Conservation (phyloP, 2,329 filamentous ascomycete species). For the Calycina herbarum region DNA sequence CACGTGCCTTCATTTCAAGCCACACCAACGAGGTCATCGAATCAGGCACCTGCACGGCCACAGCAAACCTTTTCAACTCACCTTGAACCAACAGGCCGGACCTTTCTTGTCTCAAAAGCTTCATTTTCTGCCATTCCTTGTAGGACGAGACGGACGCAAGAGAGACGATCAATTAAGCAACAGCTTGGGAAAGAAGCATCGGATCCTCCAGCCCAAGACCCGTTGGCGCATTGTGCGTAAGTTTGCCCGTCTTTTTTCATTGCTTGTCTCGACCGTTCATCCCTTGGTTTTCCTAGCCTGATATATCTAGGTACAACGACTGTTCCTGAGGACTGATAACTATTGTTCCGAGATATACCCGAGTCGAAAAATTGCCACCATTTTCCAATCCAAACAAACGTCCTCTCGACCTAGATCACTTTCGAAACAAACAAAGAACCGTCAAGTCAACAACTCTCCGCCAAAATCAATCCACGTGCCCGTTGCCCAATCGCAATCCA, state of each 20-base stretch:
- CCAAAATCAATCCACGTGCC: neutral
- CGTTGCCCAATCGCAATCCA: neutral
- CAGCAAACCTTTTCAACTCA: neutral
- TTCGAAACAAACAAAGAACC: neutral
- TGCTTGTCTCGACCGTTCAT: neutral
- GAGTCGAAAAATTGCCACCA: neutral
- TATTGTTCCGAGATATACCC: too few species aligned
- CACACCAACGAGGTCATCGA: neutral
- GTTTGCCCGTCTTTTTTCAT: slow-evolving; percentile 6
- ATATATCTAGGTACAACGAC: too few species aligned
- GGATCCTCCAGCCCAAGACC: neutral
- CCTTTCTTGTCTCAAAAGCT: neutral
- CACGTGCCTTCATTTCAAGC: neutral
- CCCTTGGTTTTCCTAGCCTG: neutral
- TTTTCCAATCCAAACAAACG: neutral
- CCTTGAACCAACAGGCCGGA: neutral
- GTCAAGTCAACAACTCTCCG: neutral
- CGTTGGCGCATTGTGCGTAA: slow-evolving; percentile 13
- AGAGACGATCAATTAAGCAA: slow-evolving; percentile 7
- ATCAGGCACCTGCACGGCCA: neutral
- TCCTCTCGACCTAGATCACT: neutral
- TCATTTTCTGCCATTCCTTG: neutral
- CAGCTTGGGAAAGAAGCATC: slow-evolving; percentile 7
- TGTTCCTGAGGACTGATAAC: neutral
- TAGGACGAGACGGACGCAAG: neutral